These are phyloP conservation scores for Neodidymelliopsis sp. DNA, from an alignment of 2,329 filamentous ascomycete genomes.

Conservation along the genomic window DNA sequence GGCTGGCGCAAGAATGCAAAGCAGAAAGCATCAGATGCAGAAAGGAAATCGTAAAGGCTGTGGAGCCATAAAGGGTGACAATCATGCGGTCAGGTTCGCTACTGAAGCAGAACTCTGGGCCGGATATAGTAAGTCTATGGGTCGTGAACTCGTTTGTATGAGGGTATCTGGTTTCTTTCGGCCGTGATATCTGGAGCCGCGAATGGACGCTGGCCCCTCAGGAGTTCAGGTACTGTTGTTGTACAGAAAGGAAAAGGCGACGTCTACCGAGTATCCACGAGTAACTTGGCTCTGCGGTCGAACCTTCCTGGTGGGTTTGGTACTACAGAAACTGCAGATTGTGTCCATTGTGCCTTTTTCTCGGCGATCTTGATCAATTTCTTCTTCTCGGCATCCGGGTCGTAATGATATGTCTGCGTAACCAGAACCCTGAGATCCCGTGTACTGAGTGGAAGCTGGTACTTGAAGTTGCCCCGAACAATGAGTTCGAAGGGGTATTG, in stretches of 20 bases:
- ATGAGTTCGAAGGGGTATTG: slow-evolving; percentile 94
- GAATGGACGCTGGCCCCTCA: slow-evolving; percentile 18
- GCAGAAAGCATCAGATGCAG: slow-evolving; percentile 10
- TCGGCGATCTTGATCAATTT: slow-evolving; percentile 28
- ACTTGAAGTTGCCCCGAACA: slow-evolving; percentile 88
- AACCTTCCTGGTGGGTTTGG: slow-evolving; percentile 37
- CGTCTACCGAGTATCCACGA: slow-evolving; percentile 26
- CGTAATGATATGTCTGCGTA: slow-evolving; percentile 48
- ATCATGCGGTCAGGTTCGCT: slow-evolving; percentile 13
- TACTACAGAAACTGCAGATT: slow-evolving; percentile 27
- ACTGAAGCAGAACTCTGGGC: slow-evolving; percentile 1
- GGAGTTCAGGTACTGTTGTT: slow-evolving; percentile 24
- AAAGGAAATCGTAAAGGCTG: slow-evolving; percentile 19
- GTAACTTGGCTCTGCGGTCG: slow-evolving; percentile 33
- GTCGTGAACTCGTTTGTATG: slow-evolving; percentile 48
- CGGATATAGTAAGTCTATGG: slow-evolving; percentile 39
- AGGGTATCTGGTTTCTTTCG: slow-evolving; percentile 47
- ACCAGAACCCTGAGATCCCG: slow-evolving; percentile 61
- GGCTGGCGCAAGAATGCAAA: slow-evolving; percentile 12
- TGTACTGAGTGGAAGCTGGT: slow-evolving; percentile 69
- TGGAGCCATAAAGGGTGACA: slow-evolving; percentile 12
- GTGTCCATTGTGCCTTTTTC: slow-evolving; percentile 14
- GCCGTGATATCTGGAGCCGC: slow-evolving; percentile 27
- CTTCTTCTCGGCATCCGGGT: slow-evolving; percentile 47
- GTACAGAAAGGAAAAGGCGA: slow-evolving; percentile 27